Conservation (phyloP, 495 filamentous ascomycete genomes). For the Mytilinidion resinicola region DNA sequence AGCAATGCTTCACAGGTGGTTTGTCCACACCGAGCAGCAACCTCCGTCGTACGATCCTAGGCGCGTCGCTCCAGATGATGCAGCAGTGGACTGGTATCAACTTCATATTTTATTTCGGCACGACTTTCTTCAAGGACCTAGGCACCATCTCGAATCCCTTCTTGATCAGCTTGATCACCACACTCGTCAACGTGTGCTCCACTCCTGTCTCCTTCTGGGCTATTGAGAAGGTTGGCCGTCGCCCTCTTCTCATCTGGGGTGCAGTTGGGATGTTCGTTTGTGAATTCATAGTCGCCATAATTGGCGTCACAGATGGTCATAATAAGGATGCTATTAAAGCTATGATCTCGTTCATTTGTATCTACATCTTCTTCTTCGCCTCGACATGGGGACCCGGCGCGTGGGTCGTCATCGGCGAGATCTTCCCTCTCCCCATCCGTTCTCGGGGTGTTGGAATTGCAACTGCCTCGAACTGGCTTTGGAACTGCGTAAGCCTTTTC, state of each 20-base stretch:
- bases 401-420: conserved; percentile 81
- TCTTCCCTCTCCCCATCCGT: conserved; percentile 76
- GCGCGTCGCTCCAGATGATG: conserved; percentile 66
- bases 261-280: conserved; percentile 75
- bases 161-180: conserved; percentile 70
- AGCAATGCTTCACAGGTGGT: conserved; percentile 59
- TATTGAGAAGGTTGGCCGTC: conserved; percentile 73
- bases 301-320: conserved; percentile 32
- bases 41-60: conserved; percentile 65
- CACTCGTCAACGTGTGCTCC: conserved; percentile 73
- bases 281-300: conserved; percentile 74
- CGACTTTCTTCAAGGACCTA: conserved; percentile 62
- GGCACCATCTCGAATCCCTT: conserved; percentile 64
- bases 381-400: conserved; percentile 46
- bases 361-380: conserved; percentile 51
- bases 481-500: conserved; percentile 46
- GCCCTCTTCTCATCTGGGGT: conserved; percentile 70
- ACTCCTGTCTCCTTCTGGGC: conserved; percentile 75
- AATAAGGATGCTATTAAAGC: conserved; percentile 12
- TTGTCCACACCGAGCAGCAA: conserved; percentile 55
- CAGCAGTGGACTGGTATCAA: conserved; percentile 57
- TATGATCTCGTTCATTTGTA: conserved; percentile 34
- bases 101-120: conserved; percentile 62
- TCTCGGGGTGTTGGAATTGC: conserved; percentile 70
- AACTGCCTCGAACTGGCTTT: conserved; percentile 80